Base-by-base conservation (phyloP, 768 basidiomycete genomes). In the Pluteus cervinus region DNA sequence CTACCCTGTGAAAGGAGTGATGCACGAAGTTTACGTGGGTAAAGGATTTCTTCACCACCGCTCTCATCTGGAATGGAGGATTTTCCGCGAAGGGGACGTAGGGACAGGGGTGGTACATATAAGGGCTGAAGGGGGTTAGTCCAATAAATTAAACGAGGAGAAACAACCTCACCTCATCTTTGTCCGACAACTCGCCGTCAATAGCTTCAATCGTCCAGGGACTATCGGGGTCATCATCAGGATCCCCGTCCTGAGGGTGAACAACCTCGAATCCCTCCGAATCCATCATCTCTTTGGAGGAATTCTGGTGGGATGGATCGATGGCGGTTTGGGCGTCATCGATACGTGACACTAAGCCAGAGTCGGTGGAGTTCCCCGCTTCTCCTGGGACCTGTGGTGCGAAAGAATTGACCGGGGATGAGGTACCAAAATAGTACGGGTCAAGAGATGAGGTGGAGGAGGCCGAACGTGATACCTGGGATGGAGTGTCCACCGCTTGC, bases 131-230 rank as follows among this genome's bases (percentile, higher is more conserved):
- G 37, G 32, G 29, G 36, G 24, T 5, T 16, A 17, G 46, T 22
- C 47, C 40, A 25, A 38, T 45, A 28, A 40, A 22, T 24, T 40
- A 23, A 31, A 17, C 16, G 45, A 25, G 17, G 45, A n/a, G 33
- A 30, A 33, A 43, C 43, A 24, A 30, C 54, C 65, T 14, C 57
- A 81, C 84, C 66, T 86, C 75, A 47, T 83, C 76, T 42, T 66
- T 67, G 41, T 83, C 84, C 35, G 84, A 85, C 17, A 63, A 55
- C 53, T 88, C 87, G 28, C 83, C 82, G 61, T 90, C 87, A 36
- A 89, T 63, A 5, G 87, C 86, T 48, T 89, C 86, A 45, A 88
- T 86, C 9, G 87, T 89, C 87, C 86, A 90, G 4, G 86, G 87
- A 49, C 85, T 89, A 50, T 86, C 85, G 3, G 82, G 76, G 35